These are phyloP conservation scores for Fusarium gaditjirri DNA, from an alignment of 2,329 filamentous ascomycete species.

Conservation along the genomic window DNA sequence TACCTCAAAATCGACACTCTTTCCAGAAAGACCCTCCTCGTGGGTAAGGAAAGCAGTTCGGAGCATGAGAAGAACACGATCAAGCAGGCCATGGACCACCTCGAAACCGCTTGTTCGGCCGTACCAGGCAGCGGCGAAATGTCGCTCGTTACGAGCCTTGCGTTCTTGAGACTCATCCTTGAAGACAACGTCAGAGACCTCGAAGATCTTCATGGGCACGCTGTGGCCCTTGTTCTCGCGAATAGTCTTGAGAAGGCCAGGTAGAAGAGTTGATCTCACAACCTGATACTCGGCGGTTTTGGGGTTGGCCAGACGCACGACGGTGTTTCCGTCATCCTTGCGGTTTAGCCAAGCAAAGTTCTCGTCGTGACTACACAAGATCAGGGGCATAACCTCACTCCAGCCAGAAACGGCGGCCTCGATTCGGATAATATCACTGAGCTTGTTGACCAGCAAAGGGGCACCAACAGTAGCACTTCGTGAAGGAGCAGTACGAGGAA, in stretches of 20 bases:
- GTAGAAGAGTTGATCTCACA: conserved; percentile 85
- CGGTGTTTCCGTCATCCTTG: conserved; percentile 84
- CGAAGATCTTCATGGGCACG: conserved; percentile 91
- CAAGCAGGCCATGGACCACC: conserved; percentile 91
- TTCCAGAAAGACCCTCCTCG: conserved; percentile 72
- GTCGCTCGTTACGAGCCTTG: conserved; percentile 89
- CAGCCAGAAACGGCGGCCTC: conserved; percentile 95
- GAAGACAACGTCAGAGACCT: conserved; percentile 90
- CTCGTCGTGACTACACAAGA: conserved; percentile 97
- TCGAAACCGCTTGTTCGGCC: conserved; percentile 96
- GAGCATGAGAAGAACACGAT: conserved; percentile 93
- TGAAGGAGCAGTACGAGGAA: conserved; percentile 87
- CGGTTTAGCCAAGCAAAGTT: conserved; percentile 97
- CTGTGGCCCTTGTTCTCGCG: conserved; percentile 91
- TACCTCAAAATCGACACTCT: conserved; percentile 64
- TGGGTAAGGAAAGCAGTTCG: conserved; percentile 81
- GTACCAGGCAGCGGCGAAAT: conserved; percentile 96
- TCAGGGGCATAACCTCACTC: conserved; percentile 95
- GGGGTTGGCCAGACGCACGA: conserved; percentile 87
- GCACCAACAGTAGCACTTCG: conserved; percentile 88
- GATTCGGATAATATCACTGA: conserved; percentile 87
- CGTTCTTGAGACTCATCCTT: conserved; percentile 86
- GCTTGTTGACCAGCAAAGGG: conserved; percentile 91
- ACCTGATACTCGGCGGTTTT: conserved; percentile 96
- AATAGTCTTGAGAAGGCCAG: conserved; percentile 91